These are phyloP conservation scores for Penstemon newberryi DNA, from an alignment of 257 asterid species.

Conservation along the genomic window DNA sequence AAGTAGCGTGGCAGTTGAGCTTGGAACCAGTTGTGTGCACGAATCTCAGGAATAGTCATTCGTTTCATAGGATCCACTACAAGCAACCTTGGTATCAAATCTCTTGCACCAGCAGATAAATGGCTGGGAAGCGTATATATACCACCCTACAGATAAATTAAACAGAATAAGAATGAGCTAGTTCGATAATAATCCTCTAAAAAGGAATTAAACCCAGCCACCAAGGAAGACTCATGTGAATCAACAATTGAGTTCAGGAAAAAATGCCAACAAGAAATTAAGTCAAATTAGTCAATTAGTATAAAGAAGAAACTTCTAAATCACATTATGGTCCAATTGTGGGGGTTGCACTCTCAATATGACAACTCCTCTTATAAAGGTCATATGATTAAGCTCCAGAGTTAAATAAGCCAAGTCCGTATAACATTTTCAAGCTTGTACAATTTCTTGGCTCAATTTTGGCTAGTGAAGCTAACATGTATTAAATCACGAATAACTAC, in stretches of 20 bases:
- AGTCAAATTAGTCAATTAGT: not conserved
- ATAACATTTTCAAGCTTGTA: not conserved
- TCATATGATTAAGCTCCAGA: conserved; percentile 4
- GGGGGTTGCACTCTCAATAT: not conserved
- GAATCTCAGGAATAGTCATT: conserved; percentile 93
- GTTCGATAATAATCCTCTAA: conserved; percentile 2
- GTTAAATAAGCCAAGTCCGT: not conserved
- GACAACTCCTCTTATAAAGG: not conserved
- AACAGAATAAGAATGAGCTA: conserved; percentile 15
- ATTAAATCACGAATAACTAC: not conserved
- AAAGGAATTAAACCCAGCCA: conserved; percentile 1
- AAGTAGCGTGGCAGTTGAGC: conserved; percentile 94
- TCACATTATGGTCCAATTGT: not conserved
- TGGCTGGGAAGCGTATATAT: conserved; percentile 98
- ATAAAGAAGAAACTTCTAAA: not conserved
- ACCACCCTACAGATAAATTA: conserved; percentile 63
- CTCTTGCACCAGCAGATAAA: conserved; percentile 91
- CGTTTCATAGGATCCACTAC: conserved; percentile 96
- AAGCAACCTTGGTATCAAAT: conserved; percentile 94
- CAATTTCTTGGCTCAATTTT: not conserved
- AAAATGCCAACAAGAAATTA: not conserved
- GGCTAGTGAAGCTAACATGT: conserved; percentile 6
- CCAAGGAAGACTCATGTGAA: conserved; percentile 9
- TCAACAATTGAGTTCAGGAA: not conserved
- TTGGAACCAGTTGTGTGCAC: conserved; percentile 94